Percentiles rank a stretch among this genome's conserved stretches.
Conservation (phyloP, 108 stramenopile genomes). For the Nitzschia sp. region DNA sequence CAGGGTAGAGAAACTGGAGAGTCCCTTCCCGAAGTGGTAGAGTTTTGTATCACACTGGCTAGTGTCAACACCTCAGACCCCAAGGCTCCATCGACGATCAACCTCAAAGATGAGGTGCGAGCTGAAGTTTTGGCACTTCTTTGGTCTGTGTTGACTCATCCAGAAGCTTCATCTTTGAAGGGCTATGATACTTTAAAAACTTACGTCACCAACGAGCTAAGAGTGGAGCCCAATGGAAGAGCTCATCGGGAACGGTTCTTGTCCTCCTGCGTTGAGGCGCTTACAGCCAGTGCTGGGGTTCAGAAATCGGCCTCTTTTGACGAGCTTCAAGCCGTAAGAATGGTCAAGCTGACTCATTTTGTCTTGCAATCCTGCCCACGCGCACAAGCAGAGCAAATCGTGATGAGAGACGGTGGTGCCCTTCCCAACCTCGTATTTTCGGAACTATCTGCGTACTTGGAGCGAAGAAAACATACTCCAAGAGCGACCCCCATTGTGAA, state of each 20-base stretch:
- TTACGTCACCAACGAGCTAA: conserved; percentile 62
- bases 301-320: conserved; percentile 36
- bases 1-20: conserved; percentile 42
- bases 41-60: conserved; percentile 77
- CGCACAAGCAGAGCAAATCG: conserved; percentile 50
- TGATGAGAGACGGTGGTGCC: conserved; percentile 31
- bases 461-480: conserved; percentile 27
- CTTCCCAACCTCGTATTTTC: conserved; percentile 60
- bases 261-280: conserved; percentile 39
- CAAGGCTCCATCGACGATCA: conserved; percentile 19
- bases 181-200: conserved; percentile 69
- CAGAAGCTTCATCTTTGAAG: conserved; percentile 68
- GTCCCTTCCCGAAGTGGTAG: conserved; percentile 71
- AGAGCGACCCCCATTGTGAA: neutral
- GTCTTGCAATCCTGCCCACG: conserved; percentile 75
- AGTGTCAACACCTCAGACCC: conserved; percentile 31
- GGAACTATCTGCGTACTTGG: conserved; percentile 75
- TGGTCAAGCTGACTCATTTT: conserved; percentile 80
- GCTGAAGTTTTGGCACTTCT: conserved; percentile 74
- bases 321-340: conserved; percentile 66
- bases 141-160: conserved; percentile 82
- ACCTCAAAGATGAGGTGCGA: conserved; percentile 53
- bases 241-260: conserved; percentile 64
- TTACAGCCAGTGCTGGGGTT: conserved; percentile 37
- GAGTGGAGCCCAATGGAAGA: conserved; percentile 52